A percentile compares a stretch with the other conserved stretches of the same genome.
phyloP scores from a whole-genome alignment of 2,329 filamentous ascomycete genomes.

The Aspergillus sp. region DNA sequence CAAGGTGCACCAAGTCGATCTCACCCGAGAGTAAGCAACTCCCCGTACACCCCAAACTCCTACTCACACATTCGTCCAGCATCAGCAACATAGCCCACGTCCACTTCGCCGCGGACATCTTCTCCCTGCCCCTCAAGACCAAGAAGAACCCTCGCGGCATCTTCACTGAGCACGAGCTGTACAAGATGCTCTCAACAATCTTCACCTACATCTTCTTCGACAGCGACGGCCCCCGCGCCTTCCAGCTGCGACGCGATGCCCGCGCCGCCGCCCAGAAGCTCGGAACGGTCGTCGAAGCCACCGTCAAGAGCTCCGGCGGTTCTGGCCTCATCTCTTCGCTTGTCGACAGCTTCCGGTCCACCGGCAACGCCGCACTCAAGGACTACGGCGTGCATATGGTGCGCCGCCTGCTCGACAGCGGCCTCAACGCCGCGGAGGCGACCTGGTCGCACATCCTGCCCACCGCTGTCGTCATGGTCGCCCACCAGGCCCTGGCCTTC shows the following conservation, averaged over 20 bases:
- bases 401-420: conserved; percentile 62
- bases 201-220: conserved; percentile 66
- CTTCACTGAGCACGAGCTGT: conserved; percentile 58
- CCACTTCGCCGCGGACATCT: conserved; percentile 56
- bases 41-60: not conserved
- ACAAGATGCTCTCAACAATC: conserved; percentile 61
- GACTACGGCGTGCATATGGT: conserved; percentile 65
- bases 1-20: conserved; percentile 64
- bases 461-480: conserved; percentile 63
- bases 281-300: conserved; percentile 60
- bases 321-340: conserved; percentile 56
- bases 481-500: conserved; percentile 71
- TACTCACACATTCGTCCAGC: conserved; percentile 12
- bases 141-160: conserved; percentile 49
- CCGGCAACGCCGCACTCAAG: conserved; percentile 56
- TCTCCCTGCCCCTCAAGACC: conserved; percentile 55
- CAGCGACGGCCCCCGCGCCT: conserved; percentile 64
- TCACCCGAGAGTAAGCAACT: conserved; percentile 53
- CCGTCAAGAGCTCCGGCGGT: conserved; percentile 61
- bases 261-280: conserved; percentile 58
- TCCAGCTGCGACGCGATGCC: conserved; percentile 59
- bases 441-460: conserved; percentile 70
- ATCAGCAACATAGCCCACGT: conserved; percentile 54
- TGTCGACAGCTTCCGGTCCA: conserved; percentile 41
- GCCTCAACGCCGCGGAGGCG: conserved; percentile 62